phyloP scores from a whole-genome alignment of 176 grass and related monocot genomes.

The Zea luxurians region DNA sequence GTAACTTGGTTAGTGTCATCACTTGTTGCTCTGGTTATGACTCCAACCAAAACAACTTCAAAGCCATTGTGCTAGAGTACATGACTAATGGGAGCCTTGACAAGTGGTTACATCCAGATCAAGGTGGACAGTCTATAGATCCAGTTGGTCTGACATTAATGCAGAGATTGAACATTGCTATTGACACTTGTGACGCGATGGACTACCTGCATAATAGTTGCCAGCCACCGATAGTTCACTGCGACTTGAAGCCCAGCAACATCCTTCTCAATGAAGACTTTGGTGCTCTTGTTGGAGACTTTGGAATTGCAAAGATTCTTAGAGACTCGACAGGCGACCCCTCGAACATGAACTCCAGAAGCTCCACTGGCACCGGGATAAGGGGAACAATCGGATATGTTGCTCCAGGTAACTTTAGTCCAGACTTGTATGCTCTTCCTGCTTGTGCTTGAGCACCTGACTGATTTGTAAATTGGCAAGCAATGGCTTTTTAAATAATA shows the following conservation, averaged over 20 bases:
- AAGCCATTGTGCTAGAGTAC: neutral
- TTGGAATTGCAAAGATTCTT: neutral
- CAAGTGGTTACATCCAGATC: neutral
- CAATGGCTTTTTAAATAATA: neutral
- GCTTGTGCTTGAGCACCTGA: neutral
- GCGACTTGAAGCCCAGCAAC: neutral
- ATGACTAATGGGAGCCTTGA: neutral
- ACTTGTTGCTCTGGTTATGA: neutral
- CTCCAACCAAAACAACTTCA: neutral
- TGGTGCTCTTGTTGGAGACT: neutral
- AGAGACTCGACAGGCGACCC: neutral
- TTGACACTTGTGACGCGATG: neutral
- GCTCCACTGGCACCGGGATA: neutral
- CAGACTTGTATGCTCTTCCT: neutral
- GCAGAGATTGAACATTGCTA: neutral
- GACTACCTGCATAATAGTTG: neutral
- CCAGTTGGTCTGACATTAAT: neutral
- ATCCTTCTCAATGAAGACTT: neutral
- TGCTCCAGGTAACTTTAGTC: neutral
- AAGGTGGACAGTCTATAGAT: neutral
- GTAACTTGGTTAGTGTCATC: neutral
- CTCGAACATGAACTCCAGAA: neutral
- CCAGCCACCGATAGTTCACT: neutral
- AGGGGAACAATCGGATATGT: neutral
- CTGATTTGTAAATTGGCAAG: neutral